These are phyloP conservation scores for Scheffersomyces parashehatae DNA, from an alignment of 1,139 yeast species.

Conservation along the genomic window DNA sequence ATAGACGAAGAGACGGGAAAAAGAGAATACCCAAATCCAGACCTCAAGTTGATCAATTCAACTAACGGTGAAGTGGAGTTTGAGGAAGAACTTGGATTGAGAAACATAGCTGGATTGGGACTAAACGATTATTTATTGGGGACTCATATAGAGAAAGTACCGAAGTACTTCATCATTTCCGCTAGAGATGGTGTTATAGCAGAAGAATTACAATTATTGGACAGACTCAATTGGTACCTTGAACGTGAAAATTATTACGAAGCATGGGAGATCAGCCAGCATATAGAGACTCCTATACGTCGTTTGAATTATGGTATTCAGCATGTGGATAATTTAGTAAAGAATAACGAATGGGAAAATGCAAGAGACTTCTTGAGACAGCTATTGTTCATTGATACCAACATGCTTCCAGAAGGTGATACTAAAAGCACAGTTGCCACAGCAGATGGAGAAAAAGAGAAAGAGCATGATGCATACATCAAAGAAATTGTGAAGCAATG, in stretches of 20 bases:
- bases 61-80: conserved; percentile 72
- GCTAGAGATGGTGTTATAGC: conserved; percentile 83
- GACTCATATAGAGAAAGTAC: conserved; percentile 39
- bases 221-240: conserved; percentile 72
- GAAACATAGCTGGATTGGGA: conserved; percentile 60
- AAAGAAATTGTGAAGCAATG: conserved; percentile 52
- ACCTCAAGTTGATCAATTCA: conserved; percentile 66
- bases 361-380: conserved; percentile 53
- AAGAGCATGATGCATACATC: conserved; percentile 29
- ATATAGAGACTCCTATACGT: conserved; percentile 49
- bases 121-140: conserved; percentile 77
- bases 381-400: conserved; percentile 36
- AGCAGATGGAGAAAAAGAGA: conserved; percentile 7
- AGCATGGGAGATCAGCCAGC: conserved; percentile 78
- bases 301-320: conserved; percentile 62
- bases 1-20: conserved; percentile 23
- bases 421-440: conserved; percentile 30
- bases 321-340: conserved; percentile 59
- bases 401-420: conserved; percentile 31
- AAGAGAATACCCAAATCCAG: conserved; percentile 54
- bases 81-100: conserved; percentile 77
- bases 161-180: conserved; percentile 67
- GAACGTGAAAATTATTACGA: conserved; percentile 54
- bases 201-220: conserved; percentile 64
- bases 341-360: conserved; percentile 52